These are phyloP conservation scores for Ganoderma multipileum DNA, from an alignment of 1,284 basidiomycete species.

Conservation along the genomic window DNA sequence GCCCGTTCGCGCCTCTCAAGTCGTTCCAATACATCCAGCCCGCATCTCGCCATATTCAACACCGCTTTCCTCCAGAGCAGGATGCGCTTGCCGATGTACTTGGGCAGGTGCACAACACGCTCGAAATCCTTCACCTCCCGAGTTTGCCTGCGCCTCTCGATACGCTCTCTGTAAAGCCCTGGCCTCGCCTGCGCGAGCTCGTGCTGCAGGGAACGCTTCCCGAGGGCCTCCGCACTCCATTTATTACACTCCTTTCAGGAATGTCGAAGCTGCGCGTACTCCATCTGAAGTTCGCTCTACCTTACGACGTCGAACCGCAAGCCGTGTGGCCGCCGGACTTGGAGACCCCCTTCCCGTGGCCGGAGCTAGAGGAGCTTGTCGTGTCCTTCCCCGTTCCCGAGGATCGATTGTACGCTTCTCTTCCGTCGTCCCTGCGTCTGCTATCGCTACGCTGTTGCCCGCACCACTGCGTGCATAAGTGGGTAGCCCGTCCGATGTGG, in stretches of 20 bases:
- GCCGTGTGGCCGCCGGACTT: background rate
- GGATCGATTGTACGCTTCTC: background rate
- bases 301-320: background rate
- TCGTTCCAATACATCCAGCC: background rate
- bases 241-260: background rate
- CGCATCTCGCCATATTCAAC: background rate
- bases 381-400: background rate
- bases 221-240: background rate
- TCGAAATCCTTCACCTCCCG: background rate
- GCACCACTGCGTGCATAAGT: background rate
- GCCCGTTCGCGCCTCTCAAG: background rate
- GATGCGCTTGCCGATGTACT: background rate
- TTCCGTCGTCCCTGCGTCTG: background rate
- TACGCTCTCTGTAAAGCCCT: background rate
- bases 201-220: background rate
- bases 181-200: background rate
- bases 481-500: background rate
- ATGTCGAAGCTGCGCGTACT: background rate
- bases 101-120: background rate
- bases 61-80: background rate
- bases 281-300: background rate
- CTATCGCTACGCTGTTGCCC: conserved; percentile 4
- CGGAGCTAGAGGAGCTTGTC: conserved; percentile 1
- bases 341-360: conserved; percentile 2
- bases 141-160: background rate